Base-by-base conservation (phyloP, 2,329 filamentous ascomycete genomes). In the Fusarium cicatricum region DNA sequence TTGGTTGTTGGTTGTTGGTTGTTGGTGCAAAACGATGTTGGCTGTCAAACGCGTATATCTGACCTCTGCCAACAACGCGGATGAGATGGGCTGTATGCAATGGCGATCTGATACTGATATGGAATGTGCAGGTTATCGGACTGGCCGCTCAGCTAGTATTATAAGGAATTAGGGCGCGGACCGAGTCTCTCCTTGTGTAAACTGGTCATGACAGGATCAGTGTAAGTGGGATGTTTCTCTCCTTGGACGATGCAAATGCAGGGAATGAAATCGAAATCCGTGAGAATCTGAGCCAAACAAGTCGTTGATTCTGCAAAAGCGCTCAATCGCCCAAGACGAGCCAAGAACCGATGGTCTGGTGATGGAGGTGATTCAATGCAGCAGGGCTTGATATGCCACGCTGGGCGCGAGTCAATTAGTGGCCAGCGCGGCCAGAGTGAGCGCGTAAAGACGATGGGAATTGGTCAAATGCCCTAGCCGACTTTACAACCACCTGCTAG, bases 311-410 rank as follows among this genome's bases (percentile, higher is more conserved):
- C 41, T 51, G 19, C 19, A 55, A 40, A 40, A 31, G 53, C 47
- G 47, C 26, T 37, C 46, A 48, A 28, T 29, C 44, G 16, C 29
- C 34, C 42, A 66, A 57, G 44, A 14, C 40, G 33, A 49, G 65
- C 66, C 64, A 66, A 65, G 66, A 47, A 33, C 52, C 52, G 55
- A 68, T 58, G 56, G 66, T 56, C 56, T 48, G 60, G 66, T 69
- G 66, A 69, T 60, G 55, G 44, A 31, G 43, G 42, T 55, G 55
- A 55, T 57, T 39, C 37, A 49, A 46, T 69, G 66, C 66, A 69
- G 65, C 56, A 52, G 42, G 41, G 41, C 42, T 51, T 40, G 41
- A 60, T 42, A 58, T 64, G 56, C 29, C 42, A 56, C 55, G 52
- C 37, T 39, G 46, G 34, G 40, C 44, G 23, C 48, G 40, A 52